Evolutionary conservation across 345 rosid species (phyloP).

Genomic region (Pistacia atlantica): DNA sequence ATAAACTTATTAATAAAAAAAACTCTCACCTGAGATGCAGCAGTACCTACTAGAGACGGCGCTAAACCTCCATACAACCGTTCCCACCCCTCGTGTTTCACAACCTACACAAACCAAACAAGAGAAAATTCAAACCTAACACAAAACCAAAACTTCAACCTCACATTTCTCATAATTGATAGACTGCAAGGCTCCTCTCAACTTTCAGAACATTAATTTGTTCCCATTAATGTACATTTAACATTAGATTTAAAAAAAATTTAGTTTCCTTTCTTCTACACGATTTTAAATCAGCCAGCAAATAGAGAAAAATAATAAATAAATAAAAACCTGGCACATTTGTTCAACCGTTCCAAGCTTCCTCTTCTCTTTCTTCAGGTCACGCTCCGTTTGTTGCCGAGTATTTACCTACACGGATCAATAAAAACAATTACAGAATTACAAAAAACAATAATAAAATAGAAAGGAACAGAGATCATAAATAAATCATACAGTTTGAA

Average conservation of each 20-base stretch:
- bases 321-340: slow-evolving; percentile 69
- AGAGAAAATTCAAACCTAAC: background rate
- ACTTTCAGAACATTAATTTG: background rate
- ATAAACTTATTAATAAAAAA: slow-evolving; percentile 5
- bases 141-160: background rate
- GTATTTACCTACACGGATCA: slow-evolving; percentile 73
- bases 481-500: slow-evolving; percentile 66
- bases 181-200: background rate
- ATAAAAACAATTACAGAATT: background rate
- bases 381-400: slow-evolving; percentile 97
- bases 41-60: slow-evolving; percentile 88
- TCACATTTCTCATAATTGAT: background rate
- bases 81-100: slow-evolving; percentile 91
- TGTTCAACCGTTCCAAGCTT: slow-evolving; percentile 72
- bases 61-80: slow-evolving; percentile 86
- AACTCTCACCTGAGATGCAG: slow-evolving; percentile 83
- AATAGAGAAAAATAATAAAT: background rate
- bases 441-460: background rate
- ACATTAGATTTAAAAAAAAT: background rate
- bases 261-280: background rate
- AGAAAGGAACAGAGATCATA: background rate
- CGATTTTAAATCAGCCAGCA: background rate
- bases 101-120: slow-evolving; percentile 52
- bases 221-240: background rate
- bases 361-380: slow-evolving; percentile 75